phyloP scores from a whole-genome alignment of 2,329 filamentous ascomycete species.

The Rugonectria rugulosa region DNA sequence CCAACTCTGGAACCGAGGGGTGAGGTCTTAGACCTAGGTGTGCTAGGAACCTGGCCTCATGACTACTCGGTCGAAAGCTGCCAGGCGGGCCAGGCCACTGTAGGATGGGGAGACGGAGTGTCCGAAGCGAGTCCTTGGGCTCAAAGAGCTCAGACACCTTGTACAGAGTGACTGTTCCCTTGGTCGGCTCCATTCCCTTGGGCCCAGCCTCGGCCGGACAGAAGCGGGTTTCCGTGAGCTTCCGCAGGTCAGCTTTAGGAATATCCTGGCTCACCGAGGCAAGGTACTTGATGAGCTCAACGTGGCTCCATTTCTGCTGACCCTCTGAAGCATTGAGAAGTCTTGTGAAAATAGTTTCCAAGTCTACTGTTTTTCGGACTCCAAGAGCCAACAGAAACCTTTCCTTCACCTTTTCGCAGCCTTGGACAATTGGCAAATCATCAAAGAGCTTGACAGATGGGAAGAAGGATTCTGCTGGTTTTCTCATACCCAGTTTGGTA shows the following conservation, averaged over 20 bases:
- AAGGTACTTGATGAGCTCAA: slow-evolving; percentile 94
- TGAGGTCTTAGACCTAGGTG: slow-evolving; percentile 75
- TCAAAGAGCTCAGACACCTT: slow-evolving; percentile 83
- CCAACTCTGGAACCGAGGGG: slow-evolving; percentile 76
- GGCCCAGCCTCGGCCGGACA: slow-evolving; percentile 78
- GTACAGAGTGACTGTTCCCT: slow-evolving; percentile 65
- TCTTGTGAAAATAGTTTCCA: slow-evolving; percentile 91
- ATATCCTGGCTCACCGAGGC: slow-evolving; percentile 91
- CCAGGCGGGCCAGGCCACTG: slow-evolving; percentile 78
- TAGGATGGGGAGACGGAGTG: slow-evolving; percentile 76
- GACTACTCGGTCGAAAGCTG: slow-evolving; percentile 68
- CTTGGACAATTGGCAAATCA: slow-evolving; percentile 83
- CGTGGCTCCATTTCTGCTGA: slow-evolving; percentile 84
- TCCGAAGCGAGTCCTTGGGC: slow-evolving; percentile 73
- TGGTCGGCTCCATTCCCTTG: slow-evolving; percentile 60
- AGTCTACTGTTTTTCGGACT: slow-evolving; percentile 92
- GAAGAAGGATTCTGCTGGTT: slow-evolving; percentile 88
- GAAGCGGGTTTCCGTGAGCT: slow-evolving; percentile 78
- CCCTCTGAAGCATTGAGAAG: slow-evolving; percentile 70
- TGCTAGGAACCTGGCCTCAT: slow-evolving; percentile 78
- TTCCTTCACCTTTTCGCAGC: slow-evolving; percentile 83
- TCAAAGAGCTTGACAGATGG: slow-evolving; percentile 94
- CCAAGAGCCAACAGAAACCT: slow-evolving; percentile 85
- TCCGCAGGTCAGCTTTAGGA: slow-evolving; percentile 79
- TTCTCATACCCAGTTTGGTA: slow-evolving; percentile 89